Percentiles rank a stretch among this genome's conserved stretches.
Evolutionary conservation across 768 basidiomycete species (phyloP).

Genomic region (Mycena alexandri): DNA sequence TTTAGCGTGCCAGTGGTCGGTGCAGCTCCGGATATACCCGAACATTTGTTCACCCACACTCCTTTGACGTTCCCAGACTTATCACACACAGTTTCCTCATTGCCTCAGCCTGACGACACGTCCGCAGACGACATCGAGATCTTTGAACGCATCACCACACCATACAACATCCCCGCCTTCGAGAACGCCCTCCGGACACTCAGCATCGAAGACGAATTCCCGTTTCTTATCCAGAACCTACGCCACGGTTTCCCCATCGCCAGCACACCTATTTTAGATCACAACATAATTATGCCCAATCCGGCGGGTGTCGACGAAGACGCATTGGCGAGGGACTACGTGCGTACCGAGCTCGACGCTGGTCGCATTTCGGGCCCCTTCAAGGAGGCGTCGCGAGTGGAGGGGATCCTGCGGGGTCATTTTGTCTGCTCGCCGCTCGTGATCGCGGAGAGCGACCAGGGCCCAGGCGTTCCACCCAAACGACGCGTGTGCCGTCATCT

Average conservation of each 20-base stretch:
- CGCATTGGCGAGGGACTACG: slow-evolving; percentile 1
- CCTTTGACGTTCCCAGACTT: slow-evolving; percentile 10
- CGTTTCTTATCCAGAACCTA: slow-evolving; percentile 14
- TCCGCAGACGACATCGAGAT: no score
- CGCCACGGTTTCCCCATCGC: slow-evolving; percentile 23
- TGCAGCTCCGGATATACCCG: slow-evolving; percentile 9
- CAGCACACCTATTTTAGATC: neutral
- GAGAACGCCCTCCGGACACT: neutral
- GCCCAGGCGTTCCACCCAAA: slow-evolving; percentile 5
- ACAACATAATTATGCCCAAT: slow-evolving; percentile 12
- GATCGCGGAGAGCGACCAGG: slow-evolving; percentile 12
- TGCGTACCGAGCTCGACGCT: neutral
- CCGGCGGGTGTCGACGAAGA: neutral
- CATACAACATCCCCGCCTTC: slow-evolving; percentile 22
- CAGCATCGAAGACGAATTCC: slow-evolving; percentile 14
- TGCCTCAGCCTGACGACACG: no score
- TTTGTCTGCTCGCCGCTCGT: slow-evolving; percentile 18
- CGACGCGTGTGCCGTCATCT: slow-evolving; percentile 12
- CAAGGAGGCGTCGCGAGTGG: neutral
- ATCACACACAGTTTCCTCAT: neutral
- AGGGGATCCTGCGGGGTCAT: slow-evolving; percentile 8
- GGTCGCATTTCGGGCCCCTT: slow-evolving; percentile 3
- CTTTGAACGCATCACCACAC: neutral
- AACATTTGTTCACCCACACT: neutral
- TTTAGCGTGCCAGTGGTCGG: neutral